A percentile compares a stretch with the other conserved stretches of the same genome.
Conservation (phyloP, 139 green algal species). For the Coelastrella sp. region DNA sequence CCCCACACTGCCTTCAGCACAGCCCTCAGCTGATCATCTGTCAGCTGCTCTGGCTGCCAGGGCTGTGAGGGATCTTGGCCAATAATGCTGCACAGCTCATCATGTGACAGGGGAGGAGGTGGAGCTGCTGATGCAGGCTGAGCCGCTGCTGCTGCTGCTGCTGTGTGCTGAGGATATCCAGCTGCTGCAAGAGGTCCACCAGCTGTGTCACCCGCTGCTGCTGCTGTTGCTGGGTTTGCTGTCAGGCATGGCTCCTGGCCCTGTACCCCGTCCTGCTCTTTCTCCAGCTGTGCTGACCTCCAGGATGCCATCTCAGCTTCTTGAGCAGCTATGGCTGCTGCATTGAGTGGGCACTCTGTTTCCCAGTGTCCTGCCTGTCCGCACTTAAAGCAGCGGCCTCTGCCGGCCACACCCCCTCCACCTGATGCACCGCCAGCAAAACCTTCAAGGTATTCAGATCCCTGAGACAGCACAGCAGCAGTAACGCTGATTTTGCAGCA, state of each 20-base stretch:
- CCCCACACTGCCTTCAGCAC: constrained; percentile 68
- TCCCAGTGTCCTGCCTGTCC: constrained; percentile 67
- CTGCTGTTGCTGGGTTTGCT: background rate
- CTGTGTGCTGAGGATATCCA: constrained; percentile 24
- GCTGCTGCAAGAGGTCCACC: background rate
- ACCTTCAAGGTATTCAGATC: constrained; percentile 64
- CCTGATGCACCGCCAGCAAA: constrained; percentile 47
- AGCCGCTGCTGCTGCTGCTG: constrained; percentile 33
- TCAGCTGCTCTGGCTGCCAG: constrained; percentile 30
- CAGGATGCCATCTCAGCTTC: constrained; percentile 20
- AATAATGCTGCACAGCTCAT: constrained; percentile 1
- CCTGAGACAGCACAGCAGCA: constrained; percentile 34
- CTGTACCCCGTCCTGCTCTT: background rate
- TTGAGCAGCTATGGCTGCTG: background rate
- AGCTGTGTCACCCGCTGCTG: background rate
- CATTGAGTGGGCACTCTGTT: constrained; percentile 52
- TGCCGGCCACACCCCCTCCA: constrained; percentile 4
- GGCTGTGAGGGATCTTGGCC: background rate
- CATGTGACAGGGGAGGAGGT: constrained; percentile 18
- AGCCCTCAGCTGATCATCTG: constrained; percentile 49
- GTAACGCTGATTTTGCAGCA: background rate
- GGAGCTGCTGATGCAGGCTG: background rate
- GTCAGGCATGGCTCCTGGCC: background rate
- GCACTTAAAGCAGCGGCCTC: constrained; percentile 64
- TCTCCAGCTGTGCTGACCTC: constrained; percentile 2